These are phyloP conservation scores for Hypoxylon trugodes DNA, from an alignment of 495 filamentous ascomycete species.

Conservation along the genomic window DNA sequence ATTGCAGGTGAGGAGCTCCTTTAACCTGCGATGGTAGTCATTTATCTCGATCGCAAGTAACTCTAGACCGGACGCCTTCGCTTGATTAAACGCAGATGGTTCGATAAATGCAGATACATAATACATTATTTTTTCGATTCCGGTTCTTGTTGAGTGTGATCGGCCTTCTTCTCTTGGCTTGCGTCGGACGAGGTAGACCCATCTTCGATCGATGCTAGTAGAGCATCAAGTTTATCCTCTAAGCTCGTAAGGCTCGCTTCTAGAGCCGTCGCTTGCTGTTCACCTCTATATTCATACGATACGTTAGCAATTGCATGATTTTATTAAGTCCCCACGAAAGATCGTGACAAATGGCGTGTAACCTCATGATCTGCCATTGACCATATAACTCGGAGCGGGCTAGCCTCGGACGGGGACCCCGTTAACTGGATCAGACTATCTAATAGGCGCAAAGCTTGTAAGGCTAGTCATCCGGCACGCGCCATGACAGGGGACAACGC, in stretches of 20 bases:
- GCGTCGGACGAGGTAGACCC: neutral
- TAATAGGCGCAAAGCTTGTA: neutral
- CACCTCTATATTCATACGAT: conserved; percentile 54
- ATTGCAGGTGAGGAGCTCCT: neutral
- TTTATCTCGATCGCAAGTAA: conserved; percentile 1
- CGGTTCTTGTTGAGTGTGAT: conserved; percentile 10
- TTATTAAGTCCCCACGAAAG: neutral
- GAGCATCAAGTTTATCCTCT: conserved; percentile 62
- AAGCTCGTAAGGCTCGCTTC: conserved; percentile 61
- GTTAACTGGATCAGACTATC: neutral
- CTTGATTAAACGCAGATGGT: conserved; percentile 5
- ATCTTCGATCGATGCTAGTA: conserved; percentile 56
- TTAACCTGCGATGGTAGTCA: neutral
- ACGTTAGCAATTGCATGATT: conserved; percentile 26
- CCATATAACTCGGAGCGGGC: conserved; percentile 2
- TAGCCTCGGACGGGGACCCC: neutral
- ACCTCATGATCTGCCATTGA: conserved; percentile 2
- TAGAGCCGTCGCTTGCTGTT: conserved; percentile 61
- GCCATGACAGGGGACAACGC: conserved; percentile 3
- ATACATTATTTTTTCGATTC: conserved; percentile 25
- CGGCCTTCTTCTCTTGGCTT: conserved; percentile 4
- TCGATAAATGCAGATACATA: conserved; percentile 9
- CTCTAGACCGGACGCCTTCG: neutral
- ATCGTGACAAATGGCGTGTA: conserved; percentile 7
- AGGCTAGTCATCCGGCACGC: conserved; percentile 11